A percentile compares a stretch with the other conserved stretches of the same genome.
These are phyloP conservation scores for Hymenotorrendiella dingleyae DNA, from an alignment of 2,329 filamentous ascomycete species.

Conservation along the genomic window DNA sequence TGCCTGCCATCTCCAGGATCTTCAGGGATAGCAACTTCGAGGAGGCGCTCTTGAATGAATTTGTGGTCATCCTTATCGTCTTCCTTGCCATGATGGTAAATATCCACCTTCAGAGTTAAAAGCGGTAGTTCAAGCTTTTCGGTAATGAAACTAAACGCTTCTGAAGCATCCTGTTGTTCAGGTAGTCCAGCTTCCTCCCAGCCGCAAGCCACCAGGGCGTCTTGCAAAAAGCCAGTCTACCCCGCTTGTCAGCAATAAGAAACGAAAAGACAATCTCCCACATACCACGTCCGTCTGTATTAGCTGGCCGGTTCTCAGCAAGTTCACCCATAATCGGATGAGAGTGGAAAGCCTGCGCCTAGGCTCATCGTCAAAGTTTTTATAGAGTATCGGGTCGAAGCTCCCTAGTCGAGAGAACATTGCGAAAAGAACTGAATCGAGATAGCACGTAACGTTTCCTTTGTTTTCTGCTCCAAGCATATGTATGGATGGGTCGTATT, in stretches of 20 bases:
- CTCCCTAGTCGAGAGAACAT: constrained; percentile 90
- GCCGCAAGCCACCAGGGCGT: constrained; percentile 75
- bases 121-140: constrained; percentile 82
- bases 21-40: constrained; percentile 85
- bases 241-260: constrained; percentile 12
- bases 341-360: constrained; percentile 70
- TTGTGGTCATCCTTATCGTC: constrained; percentile 85
- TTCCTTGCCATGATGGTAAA: constrained; percentile 86
- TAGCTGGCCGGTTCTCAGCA: constrained; percentile 77
- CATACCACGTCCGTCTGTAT: constrained; percentile 79
- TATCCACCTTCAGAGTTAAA: constrained; percentile 85
- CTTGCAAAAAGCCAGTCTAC: constrained; percentile 76
- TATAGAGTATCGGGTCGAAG: constrained; percentile 88
- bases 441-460: constrained; percentile 83
- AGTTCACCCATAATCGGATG: constrained; percentile 86
- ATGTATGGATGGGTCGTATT: constrained; percentile 64
- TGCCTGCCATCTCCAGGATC: constrained; percentile 59
- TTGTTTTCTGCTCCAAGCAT: constrained; percentile 86
- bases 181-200: constrained; percentile 74
- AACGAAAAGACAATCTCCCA: constrained; percentile 5
- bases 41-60: constrained; percentile 81
- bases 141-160: constrained; percentile 93
- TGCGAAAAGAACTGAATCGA: constrained; percentile 85
- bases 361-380: constrained; percentile 65
- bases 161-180: constrained; percentile 91